A percentile compares a stretch with the other conserved stretches of the same genome.
Conservation (phyloP, 257 asterid genomes). For the Nyctanthes arbortristis region DNA sequence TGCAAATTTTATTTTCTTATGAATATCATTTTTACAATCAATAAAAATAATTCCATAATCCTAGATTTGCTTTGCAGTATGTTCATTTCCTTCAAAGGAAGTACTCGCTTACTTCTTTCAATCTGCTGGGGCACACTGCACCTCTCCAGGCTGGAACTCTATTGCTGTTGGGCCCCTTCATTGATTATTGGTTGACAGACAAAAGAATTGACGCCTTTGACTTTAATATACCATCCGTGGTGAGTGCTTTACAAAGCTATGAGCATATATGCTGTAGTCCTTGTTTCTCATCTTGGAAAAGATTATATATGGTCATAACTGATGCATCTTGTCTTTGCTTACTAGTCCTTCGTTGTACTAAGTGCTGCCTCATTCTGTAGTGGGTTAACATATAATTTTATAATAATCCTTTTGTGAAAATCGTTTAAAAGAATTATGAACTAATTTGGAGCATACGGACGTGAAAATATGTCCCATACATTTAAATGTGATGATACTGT, state of each 20-base stretch:
- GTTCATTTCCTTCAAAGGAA: slow-evolving; percentile 95
- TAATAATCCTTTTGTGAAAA: no score
- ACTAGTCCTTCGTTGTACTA: no score
- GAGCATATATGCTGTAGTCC: neutral
- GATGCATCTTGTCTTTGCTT: no score
- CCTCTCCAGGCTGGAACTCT: slow-evolving; percentile 94
- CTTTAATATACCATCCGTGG: slow-evolving; percentile 61
- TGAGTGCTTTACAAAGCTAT: slow-evolving; percentile 43
- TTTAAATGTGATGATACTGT: no score
- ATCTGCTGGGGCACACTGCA: slow-evolving; percentile 98
- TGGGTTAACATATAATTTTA: no score
- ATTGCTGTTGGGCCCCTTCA: slow-evolving; percentile 78
- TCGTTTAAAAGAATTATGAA: no score
- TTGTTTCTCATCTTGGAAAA: no score
- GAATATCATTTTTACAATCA: slow-evolving; percentile 18
- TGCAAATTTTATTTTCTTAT: neutral
- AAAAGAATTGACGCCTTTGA: slow-evolving; percentile 79
- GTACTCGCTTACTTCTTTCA: slow-evolving; percentile 93
- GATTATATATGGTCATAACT: no score
- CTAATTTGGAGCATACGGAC: no score
- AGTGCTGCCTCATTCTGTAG: no score
- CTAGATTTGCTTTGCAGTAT: slow-evolving; percentile 65
- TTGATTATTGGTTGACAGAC: slow-evolving; percentile 96
- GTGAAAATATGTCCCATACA: no score
- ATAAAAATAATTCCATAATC: slow-evolving; percentile 16